phyloP scores from a whole-genome alignment of 148 eudicot species.

The Amaranthus cruentus region DNA sequence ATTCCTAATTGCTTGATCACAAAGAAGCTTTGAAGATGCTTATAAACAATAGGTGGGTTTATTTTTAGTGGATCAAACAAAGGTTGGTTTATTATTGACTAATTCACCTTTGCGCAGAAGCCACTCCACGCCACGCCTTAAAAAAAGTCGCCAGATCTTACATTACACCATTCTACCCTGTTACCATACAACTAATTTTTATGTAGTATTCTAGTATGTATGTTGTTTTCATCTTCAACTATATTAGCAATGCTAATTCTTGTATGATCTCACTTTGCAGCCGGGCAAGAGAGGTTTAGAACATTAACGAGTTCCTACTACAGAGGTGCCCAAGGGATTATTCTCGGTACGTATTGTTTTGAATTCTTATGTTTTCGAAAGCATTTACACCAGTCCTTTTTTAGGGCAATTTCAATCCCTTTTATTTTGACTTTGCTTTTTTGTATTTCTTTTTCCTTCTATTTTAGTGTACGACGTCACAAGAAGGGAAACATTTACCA shows the following conservation, averaged over 20 bases:
- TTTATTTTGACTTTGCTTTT: neutral
- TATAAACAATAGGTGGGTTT: too few species aligned
- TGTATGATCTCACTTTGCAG: slow-evolving; percentile 46
- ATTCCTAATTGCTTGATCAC: too few species aligned
- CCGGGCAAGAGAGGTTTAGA: slow-evolving; percentile 97
- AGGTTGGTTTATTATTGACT: too few species aligned
- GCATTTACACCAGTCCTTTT: neutral
- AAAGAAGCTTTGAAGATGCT: too few species aligned
- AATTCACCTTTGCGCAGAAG: too few species aligned
- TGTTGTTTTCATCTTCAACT: neutral
- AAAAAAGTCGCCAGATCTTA: too few species aligned
- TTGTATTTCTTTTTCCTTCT: neutral
- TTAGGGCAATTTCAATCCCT: neutral
- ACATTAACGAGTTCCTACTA: slow-evolving; percentile 91
- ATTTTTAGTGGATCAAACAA: too few species aligned
- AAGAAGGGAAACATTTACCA: slow-evolving; percentile 83
- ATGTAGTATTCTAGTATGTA: too few species aligned
- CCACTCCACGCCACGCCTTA: too few species aligned
- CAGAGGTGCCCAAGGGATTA: slow-evolving; percentile 91
- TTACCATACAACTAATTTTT: too few species aligned
- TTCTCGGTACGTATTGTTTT: slow-evolving; percentile 58
- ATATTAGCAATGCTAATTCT: slow-evolving; percentile 2
- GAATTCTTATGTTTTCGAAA: neutral
- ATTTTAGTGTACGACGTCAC: slow-evolving; percentile 86
- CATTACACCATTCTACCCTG: neutral